Evolutionary conservation across 108 stramenopile genomes (phyloP).

Genomic region (Nitzschia sp.): DNA sequence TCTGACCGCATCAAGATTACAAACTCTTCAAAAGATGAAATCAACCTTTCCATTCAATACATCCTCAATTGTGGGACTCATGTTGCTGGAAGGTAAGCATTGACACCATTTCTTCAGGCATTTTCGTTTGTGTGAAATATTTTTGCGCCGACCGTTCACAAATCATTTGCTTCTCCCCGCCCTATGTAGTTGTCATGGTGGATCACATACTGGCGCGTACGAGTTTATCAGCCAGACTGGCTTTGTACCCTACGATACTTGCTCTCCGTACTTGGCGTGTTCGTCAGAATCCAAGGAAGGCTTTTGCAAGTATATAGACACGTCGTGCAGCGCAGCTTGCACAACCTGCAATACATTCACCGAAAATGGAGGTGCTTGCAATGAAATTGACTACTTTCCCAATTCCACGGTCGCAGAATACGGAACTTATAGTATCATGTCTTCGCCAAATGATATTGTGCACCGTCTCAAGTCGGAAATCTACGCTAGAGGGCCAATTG

Average conservation of each 20-base stretch:
- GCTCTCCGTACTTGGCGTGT: slow-evolving; percentile 80
- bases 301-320: slow-evolving; percentile 76
- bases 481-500: slow-evolving; percentile 77
- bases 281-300: slow-evolving; percentile 75
- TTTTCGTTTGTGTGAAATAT: neutral
- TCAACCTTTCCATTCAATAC: slow-evolving; percentile 53
- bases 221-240: slow-evolving; percentile 65
- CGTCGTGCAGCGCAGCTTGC: slow-evolving; percentile 73
- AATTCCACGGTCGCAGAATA: slow-evolving; percentile 91
- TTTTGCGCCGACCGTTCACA: too few relatives aligned
- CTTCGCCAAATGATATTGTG: slow-evolving; percentile 40
- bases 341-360: slow-evolving; percentile 63
- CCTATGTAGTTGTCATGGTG: slow-evolving; percentile 51
- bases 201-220: slow-evolving; percentile 74
- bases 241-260: slow-evolving; percentile 74
- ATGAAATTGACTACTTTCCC: slow-evolving; percentile 70
- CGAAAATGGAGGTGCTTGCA: slow-evolving; percentile 49
- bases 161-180: too few relatives aligned
- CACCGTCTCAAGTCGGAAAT: slow-evolving; percentile 91
- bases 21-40: slow-evolving; percentile 56
- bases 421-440: slow-evolving; percentile 72
- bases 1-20: slow-evolving; percentile 94
- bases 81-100: slow-evolving; percentile 60
- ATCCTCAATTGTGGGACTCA: slow-evolving; percentile 82
- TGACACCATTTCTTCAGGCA: neutral